Percentiles rank a stretch among this genome's conserved stretches.
Evolutionary conservation across 192 early-diverging fungal species (phyloP).

Genomic region (Coemansia sp.): DNA sequence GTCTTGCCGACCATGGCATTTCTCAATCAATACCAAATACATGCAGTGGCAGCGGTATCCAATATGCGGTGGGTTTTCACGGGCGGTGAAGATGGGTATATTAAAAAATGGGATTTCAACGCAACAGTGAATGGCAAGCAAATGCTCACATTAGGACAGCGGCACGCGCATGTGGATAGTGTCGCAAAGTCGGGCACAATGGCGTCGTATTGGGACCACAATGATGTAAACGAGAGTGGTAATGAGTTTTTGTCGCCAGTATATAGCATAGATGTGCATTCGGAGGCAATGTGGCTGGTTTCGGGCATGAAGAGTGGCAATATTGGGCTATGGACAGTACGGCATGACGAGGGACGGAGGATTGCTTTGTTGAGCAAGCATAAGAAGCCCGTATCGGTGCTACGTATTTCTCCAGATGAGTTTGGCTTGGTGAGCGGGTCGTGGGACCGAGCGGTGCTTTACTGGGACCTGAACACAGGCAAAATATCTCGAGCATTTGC

Average conservation of each 20-base stretch:
- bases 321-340: constrained; percentile 82
- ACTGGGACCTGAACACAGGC: constrained; percentile 85
- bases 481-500: constrained; percentile 62
- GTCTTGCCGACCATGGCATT: constrained; percentile 43
- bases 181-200: constrained; percentile 62
- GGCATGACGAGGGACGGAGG: constrained; percentile 93
- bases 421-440: constrained; percentile 83
- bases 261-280: constrained; percentile 89
- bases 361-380: constrained; percentile 82
- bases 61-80: constrained; percentile 81
- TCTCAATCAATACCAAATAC: constrained; percentile 57
- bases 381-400: constrained; percentile 75
- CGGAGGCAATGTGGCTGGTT: constrained; percentile 82
- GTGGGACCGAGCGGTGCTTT: constrained; percentile 84
- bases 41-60: constrained; percentile 63
- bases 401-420: constrained; percentile 81
- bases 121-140: constrained; percentile 80
- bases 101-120: constrained; percentile 91
- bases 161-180: constrained; percentile 82
- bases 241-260: constrained; percentile 79
- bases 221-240: constrained; percentile 23
- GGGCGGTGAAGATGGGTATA: constrained; percentile 90
- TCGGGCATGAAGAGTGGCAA: constrained; percentile 75
- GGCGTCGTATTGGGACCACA: constrained; percentile 54
- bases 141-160: constrained; percentile 78